These are phyloP conservation scores for Gnaphalium uliginosum DNA, from an alignment of 129 eudicot genomes.

Conservation along the genomic window DNA sequence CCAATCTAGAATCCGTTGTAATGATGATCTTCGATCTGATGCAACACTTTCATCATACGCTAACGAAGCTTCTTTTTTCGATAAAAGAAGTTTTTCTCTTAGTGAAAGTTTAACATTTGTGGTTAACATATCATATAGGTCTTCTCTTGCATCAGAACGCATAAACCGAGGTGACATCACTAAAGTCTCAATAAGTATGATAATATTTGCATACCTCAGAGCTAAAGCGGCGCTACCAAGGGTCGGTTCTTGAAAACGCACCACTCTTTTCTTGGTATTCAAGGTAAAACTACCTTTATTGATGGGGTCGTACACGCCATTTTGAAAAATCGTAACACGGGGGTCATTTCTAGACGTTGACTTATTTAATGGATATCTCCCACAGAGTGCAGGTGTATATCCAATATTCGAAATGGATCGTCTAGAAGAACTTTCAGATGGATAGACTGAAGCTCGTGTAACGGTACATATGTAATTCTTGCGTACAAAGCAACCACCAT, in stretches of 20 bases:
- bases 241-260: slow-evolving; percentile 51
- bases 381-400: slow-evolving; percentile 29
- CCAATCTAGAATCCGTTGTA: slow-evolving; percentile 78
- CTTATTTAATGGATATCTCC: slow-evolving; percentile 39
- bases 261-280: slow-evolving; percentile 37
- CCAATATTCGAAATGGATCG: slow-evolving; percentile 63
- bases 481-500: slow-evolving; percentile 36
- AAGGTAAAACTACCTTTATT: slow-evolving; percentile 27
- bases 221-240: slow-evolving; percentile 77
- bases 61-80: slow-evolving; percentile 44
- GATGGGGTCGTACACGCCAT: slow-evolving; percentile 22
- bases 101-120: slow-evolving; percentile 52
- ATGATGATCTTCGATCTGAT: slow-evolving; percentile 51
- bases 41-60: slow-evolving; percentile 55
- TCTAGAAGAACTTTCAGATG: slow-evolving; percentile 51
- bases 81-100: slow-evolving; percentile 53
- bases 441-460: slow-evolving; percentile 51
- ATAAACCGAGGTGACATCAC: slow-evolving; percentile 75
- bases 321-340: slow-evolving; percentile 40
- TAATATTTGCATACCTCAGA: slow-evolving; percentile 76
- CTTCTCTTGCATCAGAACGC: slow-evolving; percentile 76
- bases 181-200: slow-evolving; percentile 69
- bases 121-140: slow-evolving; percentile 78
- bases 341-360: slow-evolving; percentile 36
- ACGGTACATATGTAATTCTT: slow-evolving; percentile 52